Evolutionary conservation across 2,329 filamentous ascomycete species (phyloP).

Genomic region (Botryotinia convoluta): DNA sequence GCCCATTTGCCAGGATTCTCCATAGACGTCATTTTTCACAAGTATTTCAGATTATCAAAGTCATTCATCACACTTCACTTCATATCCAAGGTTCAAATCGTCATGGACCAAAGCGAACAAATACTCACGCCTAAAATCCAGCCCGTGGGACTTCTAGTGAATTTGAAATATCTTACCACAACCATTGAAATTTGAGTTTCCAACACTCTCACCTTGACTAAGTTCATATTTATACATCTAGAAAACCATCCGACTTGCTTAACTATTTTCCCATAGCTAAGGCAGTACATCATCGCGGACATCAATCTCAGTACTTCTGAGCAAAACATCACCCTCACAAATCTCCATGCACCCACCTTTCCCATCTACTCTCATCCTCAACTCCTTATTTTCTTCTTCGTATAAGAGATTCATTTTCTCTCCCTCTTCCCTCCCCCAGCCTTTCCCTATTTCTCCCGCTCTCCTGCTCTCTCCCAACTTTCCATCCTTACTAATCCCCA

Average conservation of each 20-base stretch:
- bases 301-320: not conserved
- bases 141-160: not conserved
- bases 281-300: not conserved
- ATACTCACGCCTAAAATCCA: not conserved
- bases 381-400: not conserved
- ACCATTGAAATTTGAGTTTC: not conserved
- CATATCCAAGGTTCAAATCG: not conserved
- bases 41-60: not conserved
- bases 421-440: not conserved
- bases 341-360: not conserved
- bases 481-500: not conserved
- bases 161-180: not conserved
- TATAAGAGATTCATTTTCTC: not conserved
- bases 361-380: not conserved
- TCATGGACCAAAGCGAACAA: not conserved
- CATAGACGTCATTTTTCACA: not conserved
- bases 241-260: fast-evolving
- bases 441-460: not conserved
- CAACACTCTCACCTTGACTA: not conserved
- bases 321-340: not conserved
- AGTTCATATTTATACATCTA: not conserved
- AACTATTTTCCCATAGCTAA: not conserved
- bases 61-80: not conserved
- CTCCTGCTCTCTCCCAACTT: not conserved
- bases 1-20: not conserved